phyloP scores from a whole-genome alignment of 768 basidiomycete genomes.

The Floccularia luteovirens region DNA sequence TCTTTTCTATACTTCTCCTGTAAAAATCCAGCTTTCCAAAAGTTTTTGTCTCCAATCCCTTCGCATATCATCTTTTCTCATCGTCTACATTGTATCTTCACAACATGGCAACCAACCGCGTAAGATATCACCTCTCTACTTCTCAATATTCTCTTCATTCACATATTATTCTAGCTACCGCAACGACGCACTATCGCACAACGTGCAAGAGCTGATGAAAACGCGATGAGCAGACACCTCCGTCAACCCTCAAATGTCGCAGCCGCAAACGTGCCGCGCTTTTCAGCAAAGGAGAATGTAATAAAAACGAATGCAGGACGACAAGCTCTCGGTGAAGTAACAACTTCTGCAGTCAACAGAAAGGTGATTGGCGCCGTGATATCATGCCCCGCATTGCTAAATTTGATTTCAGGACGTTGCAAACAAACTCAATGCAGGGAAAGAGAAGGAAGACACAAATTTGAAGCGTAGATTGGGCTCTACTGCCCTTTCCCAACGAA shows the following conservation, averaged over 20 bases:
- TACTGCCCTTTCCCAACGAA: constrained; percentile 56
- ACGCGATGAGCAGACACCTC: constrained; percentile 59
- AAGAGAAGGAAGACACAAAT: constrained; percentile 63
- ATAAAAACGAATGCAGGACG: constrained; percentile 58
- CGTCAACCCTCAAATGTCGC: constrained; percentile 52
- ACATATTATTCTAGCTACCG: constrained; percentile 42
- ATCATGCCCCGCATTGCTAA: constrained; percentile 3
- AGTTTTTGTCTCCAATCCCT: constrained; percentile 8
- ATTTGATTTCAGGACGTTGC: constrained; percentile 31
- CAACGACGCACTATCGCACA: constrained; percentile 61
- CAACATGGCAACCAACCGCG: constrained; percentile 61
- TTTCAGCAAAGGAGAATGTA: constrained; percentile 37
- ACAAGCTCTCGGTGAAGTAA: constrained; percentile 76
- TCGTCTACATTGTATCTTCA: constrained; percentile 17
- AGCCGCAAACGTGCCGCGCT: constrained; percentile 42
- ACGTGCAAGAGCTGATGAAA: constrained; percentile 72
- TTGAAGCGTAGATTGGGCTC: constrained; percentile 63
- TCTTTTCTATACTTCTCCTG: constrained; percentile 18
- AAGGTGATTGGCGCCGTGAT: constrained; percentile 40
- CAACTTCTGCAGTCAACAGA: constrained; percentile 67
- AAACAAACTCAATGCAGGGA: constrained; percentile 40
- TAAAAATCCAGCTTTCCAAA: constrained; percentile 12
- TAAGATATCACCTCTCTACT: constrained; percentile 23
- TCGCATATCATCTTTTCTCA: constrained; percentile 14
- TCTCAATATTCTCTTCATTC: constrained; percentile 7